Percentiles rank a stretch among this genome's conserved stretches.
Evolutionary conservation across 2,329 filamentous ascomycete species (phyloP).

Genomic region (Alternaria gansuensis): DNA sequence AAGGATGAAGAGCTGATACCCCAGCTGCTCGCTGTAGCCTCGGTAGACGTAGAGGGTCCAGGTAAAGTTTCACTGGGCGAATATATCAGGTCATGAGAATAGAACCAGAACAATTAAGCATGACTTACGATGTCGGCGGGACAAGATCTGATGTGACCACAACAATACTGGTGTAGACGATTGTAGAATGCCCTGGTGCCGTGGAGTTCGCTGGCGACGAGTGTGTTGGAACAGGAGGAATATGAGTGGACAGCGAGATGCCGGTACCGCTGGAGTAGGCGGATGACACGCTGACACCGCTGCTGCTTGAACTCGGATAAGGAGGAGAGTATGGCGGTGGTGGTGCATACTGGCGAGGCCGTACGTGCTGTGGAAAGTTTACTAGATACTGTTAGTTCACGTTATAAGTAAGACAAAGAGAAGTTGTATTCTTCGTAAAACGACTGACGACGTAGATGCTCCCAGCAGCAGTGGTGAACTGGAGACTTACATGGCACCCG

Average conservation of each 20-base stretch:
- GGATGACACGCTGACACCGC: conserved; percentile 9
- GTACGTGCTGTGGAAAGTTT: conserved; percentile 26
- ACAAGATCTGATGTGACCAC: conserved; percentile 15
- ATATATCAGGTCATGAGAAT: conserved; percentile 15
- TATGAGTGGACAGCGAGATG: conserved; percentile 17
- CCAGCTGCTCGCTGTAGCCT: conserved; percentile 33
- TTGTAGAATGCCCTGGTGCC: conserved; percentile 5
- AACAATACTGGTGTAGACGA: conserved; percentile 17
- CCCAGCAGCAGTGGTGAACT: neutral
- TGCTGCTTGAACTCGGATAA: conserved; percentile 18
- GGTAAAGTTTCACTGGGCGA: conserved; percentile 10
- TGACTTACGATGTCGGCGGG: conserved; percentile 24
- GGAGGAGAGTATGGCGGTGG: conserved; percentile 29
- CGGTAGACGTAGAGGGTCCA: conserved; percentile 25
- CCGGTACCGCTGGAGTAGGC: conserved; percentile 12
- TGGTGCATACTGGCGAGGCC: conserved; percentile 32
- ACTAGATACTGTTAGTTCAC: conserved; percentile 18
- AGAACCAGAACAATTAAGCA: conserved; percentile 4
- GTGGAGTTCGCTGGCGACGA: conserved; percentile 13
- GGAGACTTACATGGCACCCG: conserved; percentile 27
- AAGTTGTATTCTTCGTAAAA: neutral
- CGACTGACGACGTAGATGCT: neutral
- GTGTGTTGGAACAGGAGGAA: conserved; percentile 4
- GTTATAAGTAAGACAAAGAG: neutral
- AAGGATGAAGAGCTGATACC: conserved; percentile 19